These are phyloP conservation scores for Litchi chinensis DNA, from an alignment of 345 rosid species.

Conservation along the genomic window DNA sequence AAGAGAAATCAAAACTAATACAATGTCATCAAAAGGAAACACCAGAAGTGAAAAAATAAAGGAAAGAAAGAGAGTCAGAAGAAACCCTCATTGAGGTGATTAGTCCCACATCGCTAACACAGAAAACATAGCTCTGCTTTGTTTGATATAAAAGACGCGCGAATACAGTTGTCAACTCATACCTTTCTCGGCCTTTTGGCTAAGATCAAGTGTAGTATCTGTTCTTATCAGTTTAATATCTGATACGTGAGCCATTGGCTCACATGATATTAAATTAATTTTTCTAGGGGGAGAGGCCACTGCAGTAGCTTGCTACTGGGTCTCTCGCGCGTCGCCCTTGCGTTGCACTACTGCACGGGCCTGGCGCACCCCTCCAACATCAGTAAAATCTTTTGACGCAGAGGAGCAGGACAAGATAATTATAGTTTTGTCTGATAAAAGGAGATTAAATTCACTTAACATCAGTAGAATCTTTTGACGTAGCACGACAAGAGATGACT, in stretches of 20 bases:
- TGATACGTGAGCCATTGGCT: background rate
- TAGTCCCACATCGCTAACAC: background rate
- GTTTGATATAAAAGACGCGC: background rate
- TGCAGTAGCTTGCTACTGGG: constrained; percentile 21
- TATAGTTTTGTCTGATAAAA: too few species aligned
- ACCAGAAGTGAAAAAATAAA: too few species aligned
- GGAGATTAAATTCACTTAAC: too few species aligned
- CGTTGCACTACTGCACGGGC: constrained; percentile 27
- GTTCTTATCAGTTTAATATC: constrained; percentile 35
- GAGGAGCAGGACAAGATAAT: too few species aligned
- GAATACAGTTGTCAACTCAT: constrained; percentile 12
- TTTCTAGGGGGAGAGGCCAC: constrained; percentile 18
- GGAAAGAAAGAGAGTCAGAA: too few species aligned
- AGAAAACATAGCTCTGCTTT: too few species aligned
- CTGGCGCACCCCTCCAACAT: constrained; percentile 14
- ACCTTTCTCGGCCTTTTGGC: constrained; percentile 74
- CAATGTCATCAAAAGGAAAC: too few species aligned
- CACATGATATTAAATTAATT: constrained; percentile 5
- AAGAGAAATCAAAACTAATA: too few species aligned
- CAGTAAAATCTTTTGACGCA: background rate
- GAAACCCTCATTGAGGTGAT: background rate
- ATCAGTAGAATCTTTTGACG: too few species aligned
- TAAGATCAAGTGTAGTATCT: constrained; percentile 69
- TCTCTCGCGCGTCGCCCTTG: constrained; percentile 11
- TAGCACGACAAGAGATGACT: too few species aligned